phyloP scores from a whole-genome alignment of 257 asterid genomes.

The Lithospermum erythrorhizon region DNA sequence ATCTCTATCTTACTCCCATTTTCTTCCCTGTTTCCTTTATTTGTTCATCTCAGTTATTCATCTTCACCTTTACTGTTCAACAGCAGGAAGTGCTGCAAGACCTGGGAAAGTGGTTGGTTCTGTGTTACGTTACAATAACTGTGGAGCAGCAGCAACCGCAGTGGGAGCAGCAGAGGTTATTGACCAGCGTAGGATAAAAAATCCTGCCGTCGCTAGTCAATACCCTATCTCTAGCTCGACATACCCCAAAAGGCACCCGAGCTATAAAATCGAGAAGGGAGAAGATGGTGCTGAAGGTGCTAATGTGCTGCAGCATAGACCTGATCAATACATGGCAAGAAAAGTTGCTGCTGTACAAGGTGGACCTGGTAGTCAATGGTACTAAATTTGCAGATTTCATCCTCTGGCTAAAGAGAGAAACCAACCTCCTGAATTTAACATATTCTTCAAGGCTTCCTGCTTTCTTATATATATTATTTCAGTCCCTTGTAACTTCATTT shows the following conservation, averaged over 20 bases:
- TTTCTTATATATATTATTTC: neutral
- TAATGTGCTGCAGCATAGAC: slow-evolving; percentile 24
- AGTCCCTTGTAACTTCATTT: neutral
- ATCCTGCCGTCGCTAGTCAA: slow-evolving; percentile 49
- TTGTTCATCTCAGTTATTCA: neutral
- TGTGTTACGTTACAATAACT: slow-evolving; percentile 40
- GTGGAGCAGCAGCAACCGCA: slow-evolving; percentile 47
- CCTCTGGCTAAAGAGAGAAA: neutral
- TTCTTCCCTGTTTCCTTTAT: neutral
- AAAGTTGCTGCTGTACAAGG: slow-evolving; percentile 40
- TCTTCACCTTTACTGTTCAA: slow-evolving; percentile 8
- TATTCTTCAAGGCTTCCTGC: neutral
- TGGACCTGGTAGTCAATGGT: slow-evolving; percentile 35
- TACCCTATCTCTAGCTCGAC: slow-evolving; percentile 44
- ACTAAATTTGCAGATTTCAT: slow-evolving; percentile 13
- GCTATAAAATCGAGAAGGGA: slow-evolving; percentile 33
- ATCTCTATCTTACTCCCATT: neutral
- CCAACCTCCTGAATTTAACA: neutral
- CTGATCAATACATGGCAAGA: slow-evolving; percentile 39
- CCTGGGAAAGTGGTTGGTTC: slow-evolving; percentile 72
- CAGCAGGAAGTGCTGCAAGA: slow-evolving; percentile 62
- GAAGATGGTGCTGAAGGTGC: slow-evolving; percentile 27
- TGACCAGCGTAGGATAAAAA: slow-evolving; percentile 55
- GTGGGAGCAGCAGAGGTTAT: slow-evolving; percentile 22
- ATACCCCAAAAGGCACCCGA: slow-evolving; percentile 34